Evolutionary conservation across 805 yeast genomes (phyloP).

Genomic region (Kodamaea leandrae): DNA sequence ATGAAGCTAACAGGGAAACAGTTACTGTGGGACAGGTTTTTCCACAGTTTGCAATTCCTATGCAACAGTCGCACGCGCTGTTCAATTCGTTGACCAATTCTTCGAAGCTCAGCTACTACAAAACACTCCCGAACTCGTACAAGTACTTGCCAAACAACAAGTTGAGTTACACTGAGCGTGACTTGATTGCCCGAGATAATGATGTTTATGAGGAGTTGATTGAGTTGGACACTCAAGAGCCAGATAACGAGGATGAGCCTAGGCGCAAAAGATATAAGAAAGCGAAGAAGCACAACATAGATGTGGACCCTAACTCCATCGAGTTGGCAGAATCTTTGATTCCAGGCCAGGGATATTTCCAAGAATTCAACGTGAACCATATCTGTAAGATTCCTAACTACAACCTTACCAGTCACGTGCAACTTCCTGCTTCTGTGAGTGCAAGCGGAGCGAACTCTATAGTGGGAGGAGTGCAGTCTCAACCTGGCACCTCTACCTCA

Average conservation of each 20-base stretch:
- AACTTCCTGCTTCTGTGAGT: not conserved
- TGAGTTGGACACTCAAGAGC: constrained; percentile 31
- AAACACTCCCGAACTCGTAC: constrained; percentile 22
- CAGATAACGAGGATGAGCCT: constrained; percentile 23
- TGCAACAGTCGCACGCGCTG: constrained; percentile 31
- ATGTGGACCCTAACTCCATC: constrained; percentile 38
- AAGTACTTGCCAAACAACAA: constrained; percentile 27
- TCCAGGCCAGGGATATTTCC: constrained; percentile 45
- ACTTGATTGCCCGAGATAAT: constrained; percentile 27
- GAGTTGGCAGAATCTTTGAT: constrained; percentile 39
- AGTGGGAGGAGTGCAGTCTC: not conserved
- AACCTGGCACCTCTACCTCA: not conserved
- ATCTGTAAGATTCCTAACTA: constrained; percentile 44
- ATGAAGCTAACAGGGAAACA: constrained; percentile 12
- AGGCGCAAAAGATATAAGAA: constrained; percentile 20
- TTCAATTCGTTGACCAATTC: constrained; percentile 34
- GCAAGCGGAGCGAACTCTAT: not conserved
- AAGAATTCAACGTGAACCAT: constrained; percentile 39
- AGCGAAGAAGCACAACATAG: constrained; percentile 28
- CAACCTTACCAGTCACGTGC: constrained; percentile 28
- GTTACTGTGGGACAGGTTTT: constrained; percentile 39
- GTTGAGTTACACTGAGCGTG: constrained; percentile 34
- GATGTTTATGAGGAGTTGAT: constrained; percentile 31
- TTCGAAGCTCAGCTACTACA: constrained; percentile 38
- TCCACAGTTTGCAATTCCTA: constrained; percentile 37